Base-by-base conservation (phyloP, 306 rosid species). In the Lithocarpus polystachyus region DNA sequence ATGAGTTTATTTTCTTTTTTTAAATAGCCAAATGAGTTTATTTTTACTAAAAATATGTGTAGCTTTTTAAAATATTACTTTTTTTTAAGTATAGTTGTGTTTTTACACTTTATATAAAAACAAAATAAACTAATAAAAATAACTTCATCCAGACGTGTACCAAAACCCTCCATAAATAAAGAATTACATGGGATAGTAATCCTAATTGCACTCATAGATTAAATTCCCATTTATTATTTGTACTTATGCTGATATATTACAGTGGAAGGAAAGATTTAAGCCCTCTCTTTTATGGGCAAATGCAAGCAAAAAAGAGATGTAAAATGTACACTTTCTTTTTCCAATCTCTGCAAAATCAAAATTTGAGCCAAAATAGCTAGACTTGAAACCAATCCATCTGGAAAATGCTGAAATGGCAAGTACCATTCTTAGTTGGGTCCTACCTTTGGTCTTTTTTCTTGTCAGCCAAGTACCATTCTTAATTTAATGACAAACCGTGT, bases 401-500 rank as follows among this genome's bases (percentile, higher is more conserved):
- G 29, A 69, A 68, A 73, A 48, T 56, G 24, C 43, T 17, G 64
- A 57, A 33, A 20, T 20, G n/a, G 9, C 37, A 70, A 26, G n/a
- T n/a, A n/a, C n/a, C n/a, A n/a, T n/a, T n/a, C 28, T 37, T 81
- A 37, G 67, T 20, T 53, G 35, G 71, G 10, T 51, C 83, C 75
- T 35, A 51, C 82, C 81, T 79, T 82, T 40, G 3, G 68, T 51
- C 35, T 55, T 75, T 77, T 80, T 77, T 71, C 1, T 51, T 74
- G 83, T 82, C 77, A 48, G 37, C 20, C 13, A 74, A 18, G 45
- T 35, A 52, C 0, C 29, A 1, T 0, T 76, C 48, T 60, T 68
- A 43, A 43, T 75, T n/a, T 61, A 4, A 18, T 56, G 40, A 62
- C 10, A 7, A 62, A 43, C 29, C 6, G 20, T 14, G 45, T 26